phyloP scores from a whole-genome alignment of 768 basidiomycete genomes.

The Leucosporidium creatinivorum region DNA sequence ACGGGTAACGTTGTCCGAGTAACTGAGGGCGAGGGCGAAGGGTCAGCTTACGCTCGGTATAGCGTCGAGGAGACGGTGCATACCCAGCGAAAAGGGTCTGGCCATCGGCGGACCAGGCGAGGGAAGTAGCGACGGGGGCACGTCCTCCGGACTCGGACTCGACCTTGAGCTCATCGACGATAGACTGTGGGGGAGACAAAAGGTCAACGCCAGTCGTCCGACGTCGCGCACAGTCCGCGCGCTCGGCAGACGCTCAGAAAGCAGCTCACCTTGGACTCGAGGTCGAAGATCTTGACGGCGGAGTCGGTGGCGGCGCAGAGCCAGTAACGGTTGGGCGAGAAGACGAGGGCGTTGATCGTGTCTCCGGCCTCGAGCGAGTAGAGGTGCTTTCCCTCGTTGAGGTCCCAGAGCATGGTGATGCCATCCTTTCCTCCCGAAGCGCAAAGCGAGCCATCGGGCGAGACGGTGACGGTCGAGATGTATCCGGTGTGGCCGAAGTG shows the following conservation, averaged over 20 bases:
- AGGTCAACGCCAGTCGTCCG: conserved; percentile 10
- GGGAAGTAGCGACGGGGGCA: conserved; percentile 53
- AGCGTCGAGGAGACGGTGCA: background rate
- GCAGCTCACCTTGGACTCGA: conserved; percentile 79
- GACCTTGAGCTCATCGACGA: conserved; percentile 97
- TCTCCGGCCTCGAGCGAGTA: conserved; percentile 99
- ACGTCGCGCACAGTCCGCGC: no score
- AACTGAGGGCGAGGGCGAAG: background rate
- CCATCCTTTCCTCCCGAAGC: conserved; percentile 99
- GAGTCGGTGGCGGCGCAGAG: conserved; percentile 94
- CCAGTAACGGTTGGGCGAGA: conserved; percentile 99
- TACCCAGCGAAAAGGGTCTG: conserved; percentile 84
- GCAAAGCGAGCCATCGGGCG: conserved; percentile 96
- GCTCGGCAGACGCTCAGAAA: conserved; percentile 41
- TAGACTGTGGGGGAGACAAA: conserved; percentile 55
- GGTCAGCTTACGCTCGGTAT: background rate
- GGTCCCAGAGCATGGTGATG: conserved; percentile 96
- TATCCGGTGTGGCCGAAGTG: conserved; percentile 99
- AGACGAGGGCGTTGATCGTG: conserved; percentile 97
- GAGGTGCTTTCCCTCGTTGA: conserved; percentile 99
- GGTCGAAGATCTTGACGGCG: conserved; percentile 98
- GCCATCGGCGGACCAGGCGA: conserved; percentile 97
- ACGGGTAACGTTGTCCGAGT: conserved; percentile 31
- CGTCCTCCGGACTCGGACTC: conserved; percentile 73
- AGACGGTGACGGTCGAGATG: conserved; percentile 97